These are phyloP conservation scores for Casuarina cunninghamiana DNA, from an alignment of 306 rosid genomes.

Conservation along the genomic window DNA sequence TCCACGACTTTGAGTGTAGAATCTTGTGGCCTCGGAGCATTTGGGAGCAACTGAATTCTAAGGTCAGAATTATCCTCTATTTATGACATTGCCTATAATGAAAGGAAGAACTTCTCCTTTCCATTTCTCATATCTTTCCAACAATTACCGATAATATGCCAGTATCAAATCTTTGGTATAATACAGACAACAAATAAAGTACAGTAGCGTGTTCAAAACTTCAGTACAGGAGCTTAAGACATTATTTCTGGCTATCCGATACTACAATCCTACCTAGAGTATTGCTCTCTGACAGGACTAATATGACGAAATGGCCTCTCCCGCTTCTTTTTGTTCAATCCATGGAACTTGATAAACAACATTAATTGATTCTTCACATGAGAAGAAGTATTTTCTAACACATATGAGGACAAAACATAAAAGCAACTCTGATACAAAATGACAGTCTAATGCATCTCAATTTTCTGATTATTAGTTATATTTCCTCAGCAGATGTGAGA, in stretches of 20 bases:
- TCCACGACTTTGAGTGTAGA: background rate
- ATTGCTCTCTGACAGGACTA: background rate
- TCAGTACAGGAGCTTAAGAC: constrained; percentile 1
- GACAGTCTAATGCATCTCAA: background rate
- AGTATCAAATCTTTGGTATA: background rate
- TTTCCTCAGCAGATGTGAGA: background rate
- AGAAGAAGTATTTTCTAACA: background rate
- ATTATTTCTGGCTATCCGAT: background rate
- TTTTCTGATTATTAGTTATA: background rate
- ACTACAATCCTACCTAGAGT: background rate
- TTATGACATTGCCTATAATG: background rate
- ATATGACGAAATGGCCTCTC: background rate
- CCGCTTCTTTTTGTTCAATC: background rate
- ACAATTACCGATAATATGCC: background rate
- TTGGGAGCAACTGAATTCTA: background rate
- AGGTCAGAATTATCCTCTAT: background rate
- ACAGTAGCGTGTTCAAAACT: background rate
- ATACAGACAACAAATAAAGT: background rate
- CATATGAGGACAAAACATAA: background rate
- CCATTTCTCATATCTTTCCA: background rate
- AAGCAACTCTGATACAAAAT: background rate
- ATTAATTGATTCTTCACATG: background rate
- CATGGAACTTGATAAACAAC: background rate
- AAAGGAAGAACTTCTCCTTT: background rate
- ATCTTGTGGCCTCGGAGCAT: background rate